Evolutionary conservation across 352 stramenopile species (phyloP).

Genomic region (Phytophthora constricta): DNA sequence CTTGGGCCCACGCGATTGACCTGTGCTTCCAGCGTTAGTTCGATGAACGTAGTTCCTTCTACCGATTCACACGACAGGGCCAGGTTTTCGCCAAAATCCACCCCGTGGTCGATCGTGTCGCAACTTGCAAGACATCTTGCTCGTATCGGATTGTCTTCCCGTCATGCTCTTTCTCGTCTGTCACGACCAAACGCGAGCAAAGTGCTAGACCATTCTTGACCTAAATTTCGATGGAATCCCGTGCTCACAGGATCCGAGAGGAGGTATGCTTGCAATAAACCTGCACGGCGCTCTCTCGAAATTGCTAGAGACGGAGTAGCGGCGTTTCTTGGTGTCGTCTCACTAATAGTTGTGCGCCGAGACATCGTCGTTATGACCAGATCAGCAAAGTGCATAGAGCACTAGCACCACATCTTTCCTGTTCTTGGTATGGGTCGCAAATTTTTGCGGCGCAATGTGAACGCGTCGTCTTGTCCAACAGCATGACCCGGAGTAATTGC

Average conservation of each 20-base stretch:
- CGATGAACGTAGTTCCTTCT: slow-evolving; percentile 31
- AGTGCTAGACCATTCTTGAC: background rate
- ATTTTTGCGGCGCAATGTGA: background rate
- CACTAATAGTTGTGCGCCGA: too few relatives aligned
- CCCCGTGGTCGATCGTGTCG: slow-evolving; percentile 9
- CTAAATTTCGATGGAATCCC: slow-evolving; percentile 5
- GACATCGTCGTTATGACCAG: too few relatives aligned
- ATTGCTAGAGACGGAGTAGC: too few relatives aligned
- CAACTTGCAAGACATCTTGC: background rate
- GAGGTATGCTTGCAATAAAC: too few relatives aligned
- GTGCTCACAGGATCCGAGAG: background rate
- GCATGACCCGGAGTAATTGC: background rate
- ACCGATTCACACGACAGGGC: slow-evolving; percentile 18
- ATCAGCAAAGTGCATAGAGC: too few relatives aligned
- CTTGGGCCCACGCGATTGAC: background rate
- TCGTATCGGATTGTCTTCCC: slow-evolving; percentile 17
- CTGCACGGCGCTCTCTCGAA: too few relatives aligned
- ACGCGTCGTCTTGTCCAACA: background rate
- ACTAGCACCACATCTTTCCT: too few relatives aligned
- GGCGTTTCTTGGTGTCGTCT: too few relatives aligned
- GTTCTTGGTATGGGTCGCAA: background rate
- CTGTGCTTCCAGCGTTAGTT: slow-evolving; percentile 17
- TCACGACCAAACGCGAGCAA: background rate
- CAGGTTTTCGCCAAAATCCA: slow-evolving; percentile 13
- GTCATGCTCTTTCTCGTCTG: background rate